These are phyloP conservation scores for Termitomyces eurrhizus DNA, from an alignment of 768 basidiomycete species.

Conservation along the genomic window DNA sequence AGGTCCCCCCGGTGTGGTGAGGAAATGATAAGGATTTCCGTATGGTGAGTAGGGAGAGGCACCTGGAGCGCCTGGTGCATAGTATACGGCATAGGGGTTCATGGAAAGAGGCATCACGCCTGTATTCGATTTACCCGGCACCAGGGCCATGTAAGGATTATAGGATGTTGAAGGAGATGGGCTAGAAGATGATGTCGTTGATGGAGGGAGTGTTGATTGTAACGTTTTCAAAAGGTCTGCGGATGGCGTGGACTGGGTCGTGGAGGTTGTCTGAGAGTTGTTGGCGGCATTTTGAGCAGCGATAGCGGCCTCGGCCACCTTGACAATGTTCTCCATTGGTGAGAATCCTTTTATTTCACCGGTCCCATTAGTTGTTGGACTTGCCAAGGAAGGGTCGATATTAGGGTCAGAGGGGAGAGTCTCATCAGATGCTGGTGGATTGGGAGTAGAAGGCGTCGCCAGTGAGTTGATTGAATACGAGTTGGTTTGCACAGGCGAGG, in stretches of 20 bases:
- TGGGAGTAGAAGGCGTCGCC: neutral
- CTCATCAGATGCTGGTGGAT: neutral
- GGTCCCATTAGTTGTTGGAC: conserved; percentile 2
- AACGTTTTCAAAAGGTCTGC: neutral
- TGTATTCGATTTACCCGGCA: conserved; percentile 19
- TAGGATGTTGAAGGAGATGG: conserved; percentile 17
- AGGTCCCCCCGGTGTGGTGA: conserved; percentile 34
- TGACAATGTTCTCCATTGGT: conserved; percentile 32
- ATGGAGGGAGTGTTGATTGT: neutral
- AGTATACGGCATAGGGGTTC: conserved; percentile 42
- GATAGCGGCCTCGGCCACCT: conserved; percentile 33
- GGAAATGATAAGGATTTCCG: conserved; percentile 40
- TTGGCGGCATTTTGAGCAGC: conserved; percentile 26
- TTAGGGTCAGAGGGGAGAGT: conserved; percentile 5
- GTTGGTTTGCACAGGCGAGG: neutral
- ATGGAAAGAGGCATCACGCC: conserved; percentile 17
- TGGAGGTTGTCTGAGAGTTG: conserved; percentile 6
- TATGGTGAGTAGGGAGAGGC: conserved; percentile 33
- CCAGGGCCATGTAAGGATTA: conserved; percentile 22
- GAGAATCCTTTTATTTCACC: conserved; percentile 13
- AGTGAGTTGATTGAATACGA: neutral
- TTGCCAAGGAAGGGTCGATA: conserved; percentile 16
- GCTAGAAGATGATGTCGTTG: conserved; percentile 6
- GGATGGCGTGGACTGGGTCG: conserved; percentile 3
- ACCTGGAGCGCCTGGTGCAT: conserved; percentile 36